These are phyloP conservation scores for Peribolospora baueri DNA, from an alignment of 768 basidiomycete genomes.

Conservation along the genomic window DNA sequence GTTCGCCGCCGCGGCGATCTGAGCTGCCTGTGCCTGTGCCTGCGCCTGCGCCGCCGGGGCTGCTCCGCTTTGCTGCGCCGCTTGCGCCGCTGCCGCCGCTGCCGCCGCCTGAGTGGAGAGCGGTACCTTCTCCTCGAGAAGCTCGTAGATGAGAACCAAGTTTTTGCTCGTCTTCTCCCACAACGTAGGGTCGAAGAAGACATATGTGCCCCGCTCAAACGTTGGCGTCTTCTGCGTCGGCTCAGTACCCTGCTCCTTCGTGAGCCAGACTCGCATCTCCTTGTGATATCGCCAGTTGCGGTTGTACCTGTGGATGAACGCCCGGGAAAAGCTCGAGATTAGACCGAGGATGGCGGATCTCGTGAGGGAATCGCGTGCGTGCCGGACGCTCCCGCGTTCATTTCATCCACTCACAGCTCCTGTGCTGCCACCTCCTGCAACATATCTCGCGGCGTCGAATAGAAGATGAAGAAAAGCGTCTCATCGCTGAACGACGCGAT, in stretches of 20 bases:
- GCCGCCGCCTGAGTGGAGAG: too few species aligned
- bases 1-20: too few species aligned
- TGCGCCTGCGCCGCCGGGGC: too few species aligned
- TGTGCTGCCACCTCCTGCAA: conserved; percentile 84
- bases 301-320: conserved; percentile 37
- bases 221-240: conserved; percentile 21
- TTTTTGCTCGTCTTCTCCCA: too few species aligned
- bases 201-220: conserved; percentile 70
- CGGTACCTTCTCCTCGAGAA: too few species aligned
- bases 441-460: conserved; percentile 70
- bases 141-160: too few species aligned
- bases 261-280: conserved; percentile 62
- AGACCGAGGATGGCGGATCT: neutral
- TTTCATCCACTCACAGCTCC: conserved; percentile 47
- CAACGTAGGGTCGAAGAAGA: conserved; percentile 30
- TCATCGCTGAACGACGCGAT: conserved; percentile 75
- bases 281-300: conserved; percentile 95
- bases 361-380: neutral
- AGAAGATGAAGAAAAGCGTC: conserved; percentile 95
- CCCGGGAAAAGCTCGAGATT: conserved; percentile 1
- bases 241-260: conserved; percentile 55
- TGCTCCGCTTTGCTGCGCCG: too few species aligned
- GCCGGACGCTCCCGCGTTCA: neutral
- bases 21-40: too few species aligned
- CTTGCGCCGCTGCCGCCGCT: too few species aligned